These are phyloP conservation scores for Prinsepia uniflora DNA, from an alignment of 306 rosid genomes.

Conservation along the genomic window DNA sequence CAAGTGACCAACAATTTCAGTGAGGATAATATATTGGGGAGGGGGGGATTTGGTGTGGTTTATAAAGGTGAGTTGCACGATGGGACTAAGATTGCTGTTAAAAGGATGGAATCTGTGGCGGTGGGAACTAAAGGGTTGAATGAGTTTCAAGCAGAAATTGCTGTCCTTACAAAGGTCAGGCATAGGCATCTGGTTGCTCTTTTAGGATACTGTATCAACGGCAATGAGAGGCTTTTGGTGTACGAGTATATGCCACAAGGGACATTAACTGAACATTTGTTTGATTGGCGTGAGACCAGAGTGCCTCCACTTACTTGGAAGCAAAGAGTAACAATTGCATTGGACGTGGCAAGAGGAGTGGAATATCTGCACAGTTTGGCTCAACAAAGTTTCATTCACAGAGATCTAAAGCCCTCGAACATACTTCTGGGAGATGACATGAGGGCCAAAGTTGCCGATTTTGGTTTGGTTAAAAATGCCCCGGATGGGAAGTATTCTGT, in stretches of 20 bases:
- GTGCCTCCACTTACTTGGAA: slow-evolving; percentile 72
- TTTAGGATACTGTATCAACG: slow-evolving; percentile 75
- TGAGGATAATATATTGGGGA: slow-evolving; percentile 66
- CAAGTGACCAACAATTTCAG: slow-evolving; percentile 72
- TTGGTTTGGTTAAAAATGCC: slow-evolving; percentile 76
- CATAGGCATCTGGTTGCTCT: slow-evolving; percentile 92
- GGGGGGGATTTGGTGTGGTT: slow-evolving; percentile 94
- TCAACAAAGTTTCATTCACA: slow-evolving; percentile 83
- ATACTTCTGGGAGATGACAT: slow-evolving; percentile 77
- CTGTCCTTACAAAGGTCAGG: slow-evolving; percentile 77
- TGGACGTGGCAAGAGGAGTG: slow-evolving; percentile 90
- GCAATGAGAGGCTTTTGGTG: slow-evolving; percentile 80
- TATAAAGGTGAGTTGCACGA: slow-evolving; percentile 79
- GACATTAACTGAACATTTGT: slow-evolving; percentile 71
- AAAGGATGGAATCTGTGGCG: slow-evolving; percentile 75
- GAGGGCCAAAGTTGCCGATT: slow-evolving; percentile 94
- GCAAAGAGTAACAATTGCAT: slow-evolving; percentile 70
- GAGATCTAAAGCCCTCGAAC: slow-evolving; percentile 91
- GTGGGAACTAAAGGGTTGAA: slow-evolving; percentile 69
- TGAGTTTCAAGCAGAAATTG: slow-evolving; percentile 85
- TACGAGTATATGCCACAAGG: slow-evolving; percentile 94
- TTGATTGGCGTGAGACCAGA: slow-evolving; percentile 55
- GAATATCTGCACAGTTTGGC: slow-evolving; percentile 91
- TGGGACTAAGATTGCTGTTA: slow-evolving; percentile 87
- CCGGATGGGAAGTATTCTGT: slow-evolving; percentile 83